These are phyloP conservation scores for Thermothielavioides terrestris DNA, from an alignment of 495 filamentous ascomycete species.

Conservation along the genomic window DNA sequence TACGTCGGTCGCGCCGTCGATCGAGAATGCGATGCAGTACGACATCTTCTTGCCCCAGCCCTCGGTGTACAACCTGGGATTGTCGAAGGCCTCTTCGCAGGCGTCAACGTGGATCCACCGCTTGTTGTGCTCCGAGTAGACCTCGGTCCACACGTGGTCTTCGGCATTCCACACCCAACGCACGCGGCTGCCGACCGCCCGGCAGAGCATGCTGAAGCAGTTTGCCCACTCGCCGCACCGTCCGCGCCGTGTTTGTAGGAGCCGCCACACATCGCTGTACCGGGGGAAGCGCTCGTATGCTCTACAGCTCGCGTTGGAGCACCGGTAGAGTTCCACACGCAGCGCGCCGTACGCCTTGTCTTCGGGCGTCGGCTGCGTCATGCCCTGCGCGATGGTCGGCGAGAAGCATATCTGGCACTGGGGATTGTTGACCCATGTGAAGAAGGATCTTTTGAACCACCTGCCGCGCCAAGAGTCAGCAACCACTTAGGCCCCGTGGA, in stretches of 20 bases:
- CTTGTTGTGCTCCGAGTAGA: constrained; percentile 88
- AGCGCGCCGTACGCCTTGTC: constrained; percentile 80
- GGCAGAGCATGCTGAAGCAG: constrained; percentile 97
- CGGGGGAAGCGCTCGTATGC: constrained; percentile 83
- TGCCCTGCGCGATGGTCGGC: constrained; percentile 74
- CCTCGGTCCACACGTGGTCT: constrained; percentile 95
- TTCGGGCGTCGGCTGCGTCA: constrained; percentile 76
- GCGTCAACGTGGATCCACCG: constrained; percentile 96
- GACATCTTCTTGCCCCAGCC: constrained; percentile 93
- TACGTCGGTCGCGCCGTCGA: constrained; percentile 90
- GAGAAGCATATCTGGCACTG: constrained; percentile 69
- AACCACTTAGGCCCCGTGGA: background rate
- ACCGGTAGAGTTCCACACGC: constrained; percentile 83
- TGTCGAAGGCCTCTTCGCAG: constrained; percentile 94
- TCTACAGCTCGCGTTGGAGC: constrained; percentile 60
- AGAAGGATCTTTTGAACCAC: constrained; percentile 95
- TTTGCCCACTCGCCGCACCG: constrained; percentile 95
- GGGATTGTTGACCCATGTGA: constrained; percentile 94
- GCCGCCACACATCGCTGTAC: constrained; percentile 91
- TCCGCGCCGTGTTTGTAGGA: constrained; percentile 76
- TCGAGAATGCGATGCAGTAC: constrained; percentile 95
- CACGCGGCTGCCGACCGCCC: constrained; percentile 81
- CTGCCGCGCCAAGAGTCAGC: constrained; percentile 39
- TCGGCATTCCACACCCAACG: constrained; percentile 98
- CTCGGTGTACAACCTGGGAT: constrained; percentile 84